These are phyloP conservation scores for Aquilaria yunnanensis DNA, from an alignment of 345 rosid genomes.

Conservation along the genomic window DNA sequence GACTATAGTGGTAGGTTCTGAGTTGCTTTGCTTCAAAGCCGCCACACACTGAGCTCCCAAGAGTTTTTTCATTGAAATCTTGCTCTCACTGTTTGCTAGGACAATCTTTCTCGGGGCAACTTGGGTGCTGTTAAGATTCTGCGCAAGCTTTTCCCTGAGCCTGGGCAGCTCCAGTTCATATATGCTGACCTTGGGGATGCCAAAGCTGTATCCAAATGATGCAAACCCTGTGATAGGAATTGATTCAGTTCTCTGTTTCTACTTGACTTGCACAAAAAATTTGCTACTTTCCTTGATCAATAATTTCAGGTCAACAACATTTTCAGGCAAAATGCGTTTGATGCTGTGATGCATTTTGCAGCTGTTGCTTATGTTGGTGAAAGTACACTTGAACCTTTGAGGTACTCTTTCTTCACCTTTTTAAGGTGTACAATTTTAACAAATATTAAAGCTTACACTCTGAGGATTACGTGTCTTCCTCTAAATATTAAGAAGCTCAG, in stretches of 20 bases:
- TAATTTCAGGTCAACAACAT: constrained; percentile 36
- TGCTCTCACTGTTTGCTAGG: constrained; percentile 26
- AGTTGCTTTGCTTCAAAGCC: not conserved
- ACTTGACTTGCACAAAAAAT: not conserved
- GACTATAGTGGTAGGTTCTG: constrained; percentile 49
- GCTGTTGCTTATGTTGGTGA: constrained; percentile 78
- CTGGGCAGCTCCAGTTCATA: constrained; percentile 64
- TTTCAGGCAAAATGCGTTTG: constrained; percentile 50
- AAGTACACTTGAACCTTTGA: constrained; percentile 56
- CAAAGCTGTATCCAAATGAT: constrained; percentile 39
- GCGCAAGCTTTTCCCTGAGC: constrained; percentile 47
- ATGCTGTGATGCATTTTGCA: constrained; percentile 61
- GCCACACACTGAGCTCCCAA: not conserved
- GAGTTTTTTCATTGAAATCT: not conserved
- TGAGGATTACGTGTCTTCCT: not conserved
- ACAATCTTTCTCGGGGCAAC: constrained; percentile 67
- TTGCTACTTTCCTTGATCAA: constrained; percentile 23
- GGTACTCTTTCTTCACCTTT: constrained; percentile 24
- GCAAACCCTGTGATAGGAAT: not conserved
- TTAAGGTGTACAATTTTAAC: not conserved
- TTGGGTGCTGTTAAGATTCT: constrained; percentile 52
- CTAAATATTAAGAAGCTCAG: too few species aligned
- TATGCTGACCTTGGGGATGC: constrained; percentile 63
- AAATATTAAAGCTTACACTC: not conserved
- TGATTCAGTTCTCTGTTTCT: not conserved